Evolutionary conservation across 495 filamentous ascomycete species (phyloP).

Genomic region (Elasticomyces elasticus): DNA sequence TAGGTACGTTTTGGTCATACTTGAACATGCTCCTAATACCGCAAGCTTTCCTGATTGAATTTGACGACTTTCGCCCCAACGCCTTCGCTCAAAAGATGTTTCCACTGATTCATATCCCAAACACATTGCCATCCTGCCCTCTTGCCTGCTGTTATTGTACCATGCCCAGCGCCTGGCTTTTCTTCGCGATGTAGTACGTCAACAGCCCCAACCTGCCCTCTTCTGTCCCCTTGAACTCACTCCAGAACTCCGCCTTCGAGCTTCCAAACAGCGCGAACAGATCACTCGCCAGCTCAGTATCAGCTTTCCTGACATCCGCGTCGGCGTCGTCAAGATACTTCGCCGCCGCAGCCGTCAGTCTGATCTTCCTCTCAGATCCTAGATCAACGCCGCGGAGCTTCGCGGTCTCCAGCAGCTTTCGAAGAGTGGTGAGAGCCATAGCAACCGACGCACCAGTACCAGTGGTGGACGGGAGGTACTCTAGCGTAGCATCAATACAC

Average conservation of each 20-base stretch:
- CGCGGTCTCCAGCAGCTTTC: slow-evolving; percentile 14
- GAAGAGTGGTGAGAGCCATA: slow-evolving; percentile 19
- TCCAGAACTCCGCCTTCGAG: slow-evolving; percentile 29
- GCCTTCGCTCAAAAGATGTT: no score
- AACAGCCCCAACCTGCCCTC: slow-evolving; percentile 35
- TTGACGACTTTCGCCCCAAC: no score
- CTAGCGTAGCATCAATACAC: slow-evolving; percentile 44
- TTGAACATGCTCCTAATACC: no score
- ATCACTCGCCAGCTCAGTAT: slow-evolving; percentile 64
- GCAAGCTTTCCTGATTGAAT: no score
- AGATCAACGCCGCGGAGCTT: slow-evolving; percentile 11
- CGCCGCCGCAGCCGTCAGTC: slow-evolving; percentile 46
- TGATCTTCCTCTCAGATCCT: slow-evolving; percentile 25
- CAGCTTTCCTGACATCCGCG: slow-evolving; percentile 68
- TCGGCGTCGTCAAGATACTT: slow-evolving; percentile 59
- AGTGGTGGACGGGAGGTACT: slow-evolving; percentile 27
- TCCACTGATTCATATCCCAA: no score
- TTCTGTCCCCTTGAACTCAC: slow-evolving; percentile 29
- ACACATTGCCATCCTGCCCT: no score
- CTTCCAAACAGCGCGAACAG: slow-evolving; percentile 52
- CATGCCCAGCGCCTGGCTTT: slow-evolving; percentile 14
- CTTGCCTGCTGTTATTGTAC: slow-evolving; percentile 1
- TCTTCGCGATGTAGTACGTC: slow-evolving; percentile 36
- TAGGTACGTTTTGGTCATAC: no score
- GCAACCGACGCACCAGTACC: slow-evolving; percentile 10